Base-by-base conservation (phyloP, 2,329 filamentous ascomycete species). In the Cercospora nicotianae region DNA sequence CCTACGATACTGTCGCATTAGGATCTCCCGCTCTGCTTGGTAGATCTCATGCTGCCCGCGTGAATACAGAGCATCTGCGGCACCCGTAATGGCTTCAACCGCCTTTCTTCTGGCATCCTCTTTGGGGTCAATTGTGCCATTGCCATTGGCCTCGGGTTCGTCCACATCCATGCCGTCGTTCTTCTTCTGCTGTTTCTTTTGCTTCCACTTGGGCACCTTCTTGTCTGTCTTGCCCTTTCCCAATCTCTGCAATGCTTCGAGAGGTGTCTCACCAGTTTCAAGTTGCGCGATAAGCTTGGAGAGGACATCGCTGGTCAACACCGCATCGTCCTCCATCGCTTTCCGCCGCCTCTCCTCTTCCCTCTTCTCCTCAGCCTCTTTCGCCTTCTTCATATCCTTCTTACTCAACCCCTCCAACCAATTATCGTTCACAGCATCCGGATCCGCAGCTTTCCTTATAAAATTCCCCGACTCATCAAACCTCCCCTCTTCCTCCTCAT, bases 371-470 rank as follows among this genome's bases (percentile, higher is more conserved):
- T 95, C 91, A 3, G 95, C 95, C 70, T 91, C 93, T 48, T 90
- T 92, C 0, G 95, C 95, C 70, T 88, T 89, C 77, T 89, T 91
- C 85, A 98, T 96, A 67, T 97, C 93, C 79, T 94, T 96, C 79
- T 96, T 97, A 72, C 91, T 95, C 20, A 97, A 83, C 0, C 95
- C 95, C 55, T 97, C 91, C 20, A 99, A 82, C 95, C 95, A 99
- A 33, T 87, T 87, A 81, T 99, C 95, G 79, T 99, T 93, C 26
- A 91, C 87, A 0, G 94, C 92, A 73, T 98, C 93, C 0, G 93
- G 92, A 75, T 99, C 95, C 8, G 83, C 87, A 0, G 94, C 94
- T 79, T 96, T 96, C 66, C 95, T 89, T 55, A 99, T 88, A 78
- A 89, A 99, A 79, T 98, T 99, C 9, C 94, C 94, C 1, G 89